Evolutionary conservation across 2,329 filamentous ascomycete genomes (phyloP), one percentile per base, ranked within the genome.

Genomic region (Fusarium sp.): DNA sequence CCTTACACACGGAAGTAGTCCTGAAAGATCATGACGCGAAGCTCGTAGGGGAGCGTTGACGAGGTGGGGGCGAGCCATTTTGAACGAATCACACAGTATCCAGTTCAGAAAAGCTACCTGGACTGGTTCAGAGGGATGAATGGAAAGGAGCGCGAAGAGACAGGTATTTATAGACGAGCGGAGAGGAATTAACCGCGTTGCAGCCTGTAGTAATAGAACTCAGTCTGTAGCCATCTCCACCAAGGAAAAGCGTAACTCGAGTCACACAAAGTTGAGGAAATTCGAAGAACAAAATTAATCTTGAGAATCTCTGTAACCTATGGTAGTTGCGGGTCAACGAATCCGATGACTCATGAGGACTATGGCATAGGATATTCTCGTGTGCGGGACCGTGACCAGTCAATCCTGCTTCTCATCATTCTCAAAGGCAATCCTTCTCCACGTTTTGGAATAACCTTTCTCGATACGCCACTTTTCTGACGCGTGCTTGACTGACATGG

Each of bases 391-490:
- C n/a, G 42, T 26, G 24, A 8, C 24, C 7, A 6, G 24, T 51
- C 12, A 33, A 51, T 24, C 17, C 17, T 51, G 12, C 12, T 26
- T 47, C 26, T n/a, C 18, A 22, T 12, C 33, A 2, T 13, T 7
- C 11, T 65, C 63, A n/a, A 7, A 39, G 10, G 33, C 54, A 41
- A 63, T n/a, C 26, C 75, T 63, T 3, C 18, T 36, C 74, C 75
- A 78, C 1, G 54, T 62, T 33, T 73, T 71, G 0, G 58, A 63
- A 58, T 45, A 72, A 6, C 62, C 65, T 18, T 64, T 73, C 0
- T 64, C 14, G 2, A 77, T 31, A 13, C 77, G 74, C 72, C 74
- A 77, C 5, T 54, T 70, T 54, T 80, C 77, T 7, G 77, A 66
- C 6, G 72, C 39, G 9, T 48, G 39, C 26, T 72, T 70, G 1